These are phyloP conservation scores for Pelomyxa schiedti DNA, from an alignment of 78 protist species.

Conservation along the genomic window DNA sequence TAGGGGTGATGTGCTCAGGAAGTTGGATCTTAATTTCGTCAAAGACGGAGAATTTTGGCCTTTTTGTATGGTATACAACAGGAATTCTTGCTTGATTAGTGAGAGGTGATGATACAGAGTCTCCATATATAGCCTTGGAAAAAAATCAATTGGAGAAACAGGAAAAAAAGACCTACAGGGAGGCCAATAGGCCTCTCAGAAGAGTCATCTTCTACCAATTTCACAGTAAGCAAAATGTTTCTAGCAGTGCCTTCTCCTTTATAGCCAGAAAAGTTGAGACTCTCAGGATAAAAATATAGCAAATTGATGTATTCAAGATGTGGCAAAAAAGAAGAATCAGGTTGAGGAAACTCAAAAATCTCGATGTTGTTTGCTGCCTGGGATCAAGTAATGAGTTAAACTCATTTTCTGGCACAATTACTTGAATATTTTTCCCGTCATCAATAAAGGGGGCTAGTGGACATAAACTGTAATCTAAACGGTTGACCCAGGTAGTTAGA, in stretches of 20 bases:
- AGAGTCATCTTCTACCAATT: neutral
- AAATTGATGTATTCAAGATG: neutral
- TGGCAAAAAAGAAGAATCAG: neutral
- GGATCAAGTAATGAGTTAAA: no score
- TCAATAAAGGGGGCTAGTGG: no score
- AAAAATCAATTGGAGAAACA: no score
- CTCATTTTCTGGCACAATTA: no score
- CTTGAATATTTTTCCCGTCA: no score
- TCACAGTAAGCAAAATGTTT: neutral
- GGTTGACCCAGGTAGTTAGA: no score
- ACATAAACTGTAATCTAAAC: no score
- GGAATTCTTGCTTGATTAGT: no score
- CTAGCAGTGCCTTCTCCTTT: neutral
- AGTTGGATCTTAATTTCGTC: conserved; percentile 1
- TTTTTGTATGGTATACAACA: neutral
- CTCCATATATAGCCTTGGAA: no score
- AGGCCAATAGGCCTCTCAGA: no score
- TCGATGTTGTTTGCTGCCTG: neutral
- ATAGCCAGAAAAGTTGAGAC: neutral
- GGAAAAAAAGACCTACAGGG: no score
- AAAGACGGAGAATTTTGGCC: neutral
- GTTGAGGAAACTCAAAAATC: neutral
- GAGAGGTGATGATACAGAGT: no score
- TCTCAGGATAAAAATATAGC: conserved; percentile 2
- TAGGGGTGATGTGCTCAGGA: neutral